Percentiles rank a stretch among this genome's conserved stretches.
Evolutionary conservation across 2,329 filamentous ascomycete genomes (phyloP).

Genomic region (Phaeosphaeria sp.): DNA sequence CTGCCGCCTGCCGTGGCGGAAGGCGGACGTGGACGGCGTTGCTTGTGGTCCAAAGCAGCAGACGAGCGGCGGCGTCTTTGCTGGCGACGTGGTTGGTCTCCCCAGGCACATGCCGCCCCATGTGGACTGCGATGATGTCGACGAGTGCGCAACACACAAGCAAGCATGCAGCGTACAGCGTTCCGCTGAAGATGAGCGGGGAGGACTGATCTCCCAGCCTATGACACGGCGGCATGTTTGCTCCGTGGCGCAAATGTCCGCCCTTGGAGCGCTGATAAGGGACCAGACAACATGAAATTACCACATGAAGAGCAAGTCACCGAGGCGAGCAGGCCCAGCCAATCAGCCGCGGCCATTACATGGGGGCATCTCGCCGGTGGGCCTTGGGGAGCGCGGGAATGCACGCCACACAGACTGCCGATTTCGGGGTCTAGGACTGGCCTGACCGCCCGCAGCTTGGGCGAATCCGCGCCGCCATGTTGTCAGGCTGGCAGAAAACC

Average conservation of each 20-base stretch:
- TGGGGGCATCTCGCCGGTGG: slow-evolving; percentile 44
- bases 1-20: not conserved
- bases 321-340: slow-evolving; percentile 27
- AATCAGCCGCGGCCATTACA: slow-evolving; percentile 32
- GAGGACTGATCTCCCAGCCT: slow-evolving; percentile 32
- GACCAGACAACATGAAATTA: slow-evolving; percentile 44
- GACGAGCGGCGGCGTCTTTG: not conserved
- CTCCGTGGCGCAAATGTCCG: slow-evolving; percentile 23
- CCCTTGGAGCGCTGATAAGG: slow-evolving; percentile 40
- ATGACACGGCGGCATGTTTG: slow-evolving; percentile 19
- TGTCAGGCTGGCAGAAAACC: slow-evolving; percentile 43
- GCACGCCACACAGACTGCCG: not conserved
- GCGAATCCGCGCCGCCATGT: slow-evolving; percentile 24
- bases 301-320: slow-evolving; percentile 30
- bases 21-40: slow-evolving; percentile 11
- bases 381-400: slow-evolving; percentile 28
- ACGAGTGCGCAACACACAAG: slow-evolving; percentile 15
- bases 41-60: not conserved
- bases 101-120: not conserved
- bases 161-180: not conserved
- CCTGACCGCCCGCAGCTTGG: slow-evolving; percentile 30
- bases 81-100: not conserved
- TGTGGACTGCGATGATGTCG: slow-evolving; percentile 24
- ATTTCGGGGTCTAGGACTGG: not conserved
- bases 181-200: slow-evolving; percentile 34